Evolutionary conservation across 352 stramenopile genomes (phyloP).

Genomic region (Phytophthora kernoviae): DNA sequence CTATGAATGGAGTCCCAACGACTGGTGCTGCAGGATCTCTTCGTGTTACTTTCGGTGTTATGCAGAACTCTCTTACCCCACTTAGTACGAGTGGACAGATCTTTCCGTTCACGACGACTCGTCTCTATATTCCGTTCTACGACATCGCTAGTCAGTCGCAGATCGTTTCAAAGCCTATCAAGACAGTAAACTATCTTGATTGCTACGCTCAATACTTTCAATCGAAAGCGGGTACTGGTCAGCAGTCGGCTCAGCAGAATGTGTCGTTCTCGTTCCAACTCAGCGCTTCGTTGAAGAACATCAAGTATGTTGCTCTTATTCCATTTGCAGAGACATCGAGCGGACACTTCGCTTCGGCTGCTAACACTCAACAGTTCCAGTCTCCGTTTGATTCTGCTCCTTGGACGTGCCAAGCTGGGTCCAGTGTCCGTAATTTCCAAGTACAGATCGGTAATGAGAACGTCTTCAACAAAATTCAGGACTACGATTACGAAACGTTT

Average conservation of each 20-base stretch:
- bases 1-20: too few relatives aligned
- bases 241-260: too few relatives aligned
- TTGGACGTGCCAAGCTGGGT: constrained; percentile 1
- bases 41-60: too few relatives aligned
- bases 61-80: too few relatives aligned
- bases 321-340: constrained; percentile 1
- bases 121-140: constrained; percentile 7
- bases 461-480: not conserved
- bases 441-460: not conserved
- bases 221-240: not conserved
- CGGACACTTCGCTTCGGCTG: not conserved
- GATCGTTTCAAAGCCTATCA: not conserved
- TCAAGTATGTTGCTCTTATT: not conserved
- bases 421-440: not conserved
- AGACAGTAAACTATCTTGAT: constrained; percentile 1
- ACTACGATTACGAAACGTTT: constrained; percentile 1
- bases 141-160: constrained; percentile 1
- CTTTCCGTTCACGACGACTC: constrained; percentile 7
- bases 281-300: too few relatives aligned
- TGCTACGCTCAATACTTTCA: constrained; percentile 6
- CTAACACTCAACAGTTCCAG: constrained; percentile 6
- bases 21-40: too few relatives aligned
- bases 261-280: too few relatives aligned
- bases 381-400: constrained; percentile 1
- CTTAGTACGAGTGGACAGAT: too few relatives aligned